A percentile compares a stretch with the other conserved stretches of the same genome.
These are phyloP conservation scores for Colletotrichum sp. DNA, from an alignment of 2,329 filamentous ascomycete species.

Conservation along the genomic window DNA sequence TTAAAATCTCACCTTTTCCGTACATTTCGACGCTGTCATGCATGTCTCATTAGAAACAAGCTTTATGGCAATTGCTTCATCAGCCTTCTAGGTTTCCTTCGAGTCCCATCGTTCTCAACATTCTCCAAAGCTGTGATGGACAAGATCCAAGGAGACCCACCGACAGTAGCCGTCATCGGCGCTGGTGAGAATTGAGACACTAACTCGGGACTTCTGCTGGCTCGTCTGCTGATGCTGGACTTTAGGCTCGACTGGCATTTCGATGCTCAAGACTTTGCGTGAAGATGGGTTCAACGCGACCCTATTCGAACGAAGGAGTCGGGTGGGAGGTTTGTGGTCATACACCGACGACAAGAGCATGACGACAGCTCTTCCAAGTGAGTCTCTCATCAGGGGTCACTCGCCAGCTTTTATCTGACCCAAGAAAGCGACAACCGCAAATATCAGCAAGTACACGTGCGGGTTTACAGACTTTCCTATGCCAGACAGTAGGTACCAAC, in stretches of 20 bases:
- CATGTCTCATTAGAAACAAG: neutral
- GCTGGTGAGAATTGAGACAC: constrained; percentile 17
- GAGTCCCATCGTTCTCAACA: neutral
- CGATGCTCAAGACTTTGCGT: constrained; percentile 42
- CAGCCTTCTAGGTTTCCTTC: neutral
- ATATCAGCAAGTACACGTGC: constrained; percentile 43
- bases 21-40: neutral
- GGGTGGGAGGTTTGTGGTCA: constrained; percentile 49
- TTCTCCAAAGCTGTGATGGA: neutral
- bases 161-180: constrained; percentile 27
- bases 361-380: constrained; percentile 37
- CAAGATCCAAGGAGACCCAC: constrained; percentile 28
- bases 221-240: neutral
- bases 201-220: fast-evolving
- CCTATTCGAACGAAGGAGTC: constrained; percentile 39
- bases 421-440: constrained; percentile 31
- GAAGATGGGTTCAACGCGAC: constrained; percentile 49
- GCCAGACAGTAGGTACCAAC: constrained; percentile 33
- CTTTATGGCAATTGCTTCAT: neutral
- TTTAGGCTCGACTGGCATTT: constrained; percentile 31
- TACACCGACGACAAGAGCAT: constrained; percentile 38
- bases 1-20: neutral
- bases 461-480: constrained; percentile 47
- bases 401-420: neutral
- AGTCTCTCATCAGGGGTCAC: constrained; percentile 5